Base-by-base conservation (phyloP, 2,329 filamentous ascomycete species). In the Fusarium buharicum region DNA sequence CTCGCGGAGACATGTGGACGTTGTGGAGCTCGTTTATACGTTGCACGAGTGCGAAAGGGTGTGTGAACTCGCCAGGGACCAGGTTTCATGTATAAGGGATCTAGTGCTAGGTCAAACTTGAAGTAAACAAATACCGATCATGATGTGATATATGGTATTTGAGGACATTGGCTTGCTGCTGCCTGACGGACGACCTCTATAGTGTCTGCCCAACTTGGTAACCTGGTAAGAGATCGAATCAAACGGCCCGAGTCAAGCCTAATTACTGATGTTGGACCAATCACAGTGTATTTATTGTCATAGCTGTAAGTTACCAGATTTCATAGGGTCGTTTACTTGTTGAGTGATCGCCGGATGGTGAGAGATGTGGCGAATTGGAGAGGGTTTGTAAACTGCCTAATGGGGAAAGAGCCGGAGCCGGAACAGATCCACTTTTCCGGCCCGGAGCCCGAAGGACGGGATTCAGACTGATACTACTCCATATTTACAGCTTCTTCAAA, bases 41-140 rank as follows among this genome's bases (percentile, higher is more conserved):
- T 50, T 50, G 22, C 46, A 60, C 50, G 40, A 34, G 18, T 40
- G 31, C 18, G 30, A 33, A 46, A 50, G 41, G 43, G 39, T 34
- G 62, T 47, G 45, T 34, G 39, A 18, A 46, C 38, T 49, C 10
- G 10, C 17, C 51, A 59, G 40, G 59, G 45, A 41, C 55, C 30
- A 36, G 49, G 59, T 58, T 48, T 49, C 20, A 49, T 41, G 34
- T 22, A 10, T n/a, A 10, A 41, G 38, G 40, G 20, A 28, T 24
- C 34, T n/a, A 6, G 45, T 58, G 56, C 64, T 37, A 48, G 36
- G 17, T 52, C 33, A 46, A 34, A 18, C 10, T n/a, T n/a, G n/a
- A n/a, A 40, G 24, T 17, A 24, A 16, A 33, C 22, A 17, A 20
- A 12, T 20, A 24, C 27, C 14, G 20, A 18, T 24, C 24, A n/a